Evolutionary conservation across 139 green algal species (phyloP).

Genomic region (Dunaliella sp.): DNA sequence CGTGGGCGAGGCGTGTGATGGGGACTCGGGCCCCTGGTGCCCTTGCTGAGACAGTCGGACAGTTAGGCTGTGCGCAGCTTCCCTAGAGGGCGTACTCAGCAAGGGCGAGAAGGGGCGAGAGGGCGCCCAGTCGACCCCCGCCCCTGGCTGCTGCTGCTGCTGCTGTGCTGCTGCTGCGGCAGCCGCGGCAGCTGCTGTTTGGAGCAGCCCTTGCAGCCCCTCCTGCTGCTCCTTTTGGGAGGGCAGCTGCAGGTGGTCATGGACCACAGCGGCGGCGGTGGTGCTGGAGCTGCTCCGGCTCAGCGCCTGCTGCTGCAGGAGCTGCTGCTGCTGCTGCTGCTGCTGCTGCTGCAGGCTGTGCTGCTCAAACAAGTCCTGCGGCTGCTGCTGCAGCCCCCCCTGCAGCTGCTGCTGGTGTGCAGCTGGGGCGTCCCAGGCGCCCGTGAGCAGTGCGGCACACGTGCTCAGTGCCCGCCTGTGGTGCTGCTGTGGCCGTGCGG

Average conservation of each 20-base stretch:
- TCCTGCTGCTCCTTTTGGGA: background rate
- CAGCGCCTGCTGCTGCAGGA: background rate
- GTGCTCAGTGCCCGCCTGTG: background rate
- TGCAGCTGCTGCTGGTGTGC: background rate
- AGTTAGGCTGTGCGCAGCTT: background rate
- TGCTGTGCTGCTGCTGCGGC: background rate
- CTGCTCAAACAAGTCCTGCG: background rate
- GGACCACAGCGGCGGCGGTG: background rate
- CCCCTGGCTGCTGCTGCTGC: background rate
- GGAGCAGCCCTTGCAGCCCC: background rate
- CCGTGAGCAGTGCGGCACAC: background rate
- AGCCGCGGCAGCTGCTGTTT: background rate
- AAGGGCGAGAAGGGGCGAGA: background rate
- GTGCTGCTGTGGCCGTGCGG: background rate
- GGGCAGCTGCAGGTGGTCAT: background rate
- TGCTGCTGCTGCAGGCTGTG: background rate
- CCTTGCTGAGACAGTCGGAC: background rate
- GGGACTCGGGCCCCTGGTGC: background rate
- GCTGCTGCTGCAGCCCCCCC: background rate
- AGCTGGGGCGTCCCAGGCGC: background rate
- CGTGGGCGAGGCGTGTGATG: too few species aligned
- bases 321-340: background rate
- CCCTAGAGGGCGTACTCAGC: background rate
- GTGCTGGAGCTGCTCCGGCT: background rate
- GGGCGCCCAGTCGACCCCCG: too few species aligned